A percentile compares a stretch with the other conserved stretches of the same genome.
phyloP scores from a whole-genome alignment of 805 yeast genomes.

The Yamadazyma tumulicola region DNA sequence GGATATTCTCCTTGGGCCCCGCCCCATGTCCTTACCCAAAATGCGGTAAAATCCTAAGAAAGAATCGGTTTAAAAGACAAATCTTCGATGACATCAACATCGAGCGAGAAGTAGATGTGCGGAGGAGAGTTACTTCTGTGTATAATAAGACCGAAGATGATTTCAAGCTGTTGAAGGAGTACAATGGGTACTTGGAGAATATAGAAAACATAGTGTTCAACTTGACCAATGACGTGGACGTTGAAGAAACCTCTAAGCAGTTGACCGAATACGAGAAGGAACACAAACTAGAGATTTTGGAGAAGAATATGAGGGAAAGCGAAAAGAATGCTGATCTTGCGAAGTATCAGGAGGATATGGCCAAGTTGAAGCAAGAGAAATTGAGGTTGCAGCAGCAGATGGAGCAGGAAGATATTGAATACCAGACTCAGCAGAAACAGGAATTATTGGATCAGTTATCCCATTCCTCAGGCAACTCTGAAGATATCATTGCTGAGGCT shows the following conservation, averaged over 20 bases:
- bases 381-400: conserved; percentile 62
- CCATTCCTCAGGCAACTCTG: conserved; percentile 29
- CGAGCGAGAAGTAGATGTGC: conserved; percentile 88
- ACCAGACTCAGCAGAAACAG: conserved; percentile 37
- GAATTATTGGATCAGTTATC: conserved; percentile 40
- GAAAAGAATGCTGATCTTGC: conserved; percentile 60
- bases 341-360: conserved; percentile 56
- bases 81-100: conserved; percentile 86
- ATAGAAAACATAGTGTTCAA: conserved; percentile 80
- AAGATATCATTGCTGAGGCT: conserved; percentile 39
- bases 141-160: conserved; percentile 80
- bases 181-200: conserved; percentile 76
- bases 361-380: conserved; percentile 59
- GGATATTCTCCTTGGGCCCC: conserved; percentile 92
- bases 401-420: conserved; percentile 41
- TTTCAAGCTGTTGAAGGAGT: conserved; percentile 57
- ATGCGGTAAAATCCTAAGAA: conserved; percentile 83
- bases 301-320: conserved; percentile 69
- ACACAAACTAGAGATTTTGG: conserved; percentile 71
- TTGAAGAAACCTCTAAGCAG: conserved; percentile 63
- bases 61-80: conserved; percentile 88
- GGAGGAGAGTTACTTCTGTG: conserved; percentile 71
- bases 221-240: conserved; percentile 64
- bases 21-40: conserved; percentile 94
- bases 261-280: conserved; percentile 66